These are phyloP conservation scores for Colletotrichum abscissum DNA, from an alignment of 2,329 filamentous ascomycete species.

Conservation along the genomic window DNA sequence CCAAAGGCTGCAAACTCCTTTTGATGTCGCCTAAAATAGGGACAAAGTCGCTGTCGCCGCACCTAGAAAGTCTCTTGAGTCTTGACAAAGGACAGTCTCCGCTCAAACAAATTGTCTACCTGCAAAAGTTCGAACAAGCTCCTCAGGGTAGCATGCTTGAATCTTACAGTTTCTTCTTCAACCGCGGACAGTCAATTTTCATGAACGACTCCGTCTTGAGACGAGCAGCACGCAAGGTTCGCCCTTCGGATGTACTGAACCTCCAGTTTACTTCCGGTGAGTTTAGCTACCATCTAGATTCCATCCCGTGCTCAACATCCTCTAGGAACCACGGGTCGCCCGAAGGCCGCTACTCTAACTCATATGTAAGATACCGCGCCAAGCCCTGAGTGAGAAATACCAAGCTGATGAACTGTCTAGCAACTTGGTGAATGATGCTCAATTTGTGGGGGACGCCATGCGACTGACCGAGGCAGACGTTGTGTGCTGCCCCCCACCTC, in stretches of 20 bases:
- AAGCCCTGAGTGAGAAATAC: neutral
- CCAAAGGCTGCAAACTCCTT: neutral
- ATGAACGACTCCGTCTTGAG: neutral
- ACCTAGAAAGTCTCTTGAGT: neutral
- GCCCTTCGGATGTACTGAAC: neutral
- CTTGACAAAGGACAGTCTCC: no score
- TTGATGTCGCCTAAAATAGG: neutral
- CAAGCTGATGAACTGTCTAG: neutral
- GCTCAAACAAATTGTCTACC: no score
- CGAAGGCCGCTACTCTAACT: neutral
- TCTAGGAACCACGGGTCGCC: neutral
- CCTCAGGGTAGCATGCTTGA: neutral
- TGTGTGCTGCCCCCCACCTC: neutral
- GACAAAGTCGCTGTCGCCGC: neutral
- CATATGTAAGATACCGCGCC: neutral
- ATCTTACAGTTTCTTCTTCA: neutral
- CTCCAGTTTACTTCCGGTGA: neutral
- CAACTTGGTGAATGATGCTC: neutral
- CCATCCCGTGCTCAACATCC: no score
- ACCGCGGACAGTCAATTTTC: neutral
- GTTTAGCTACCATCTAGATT: neutral
- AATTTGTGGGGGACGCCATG: neutral
- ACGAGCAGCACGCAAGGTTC: conserved; percentile 55
- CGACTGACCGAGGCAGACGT: neutral
- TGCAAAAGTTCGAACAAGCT: neutral